Conservation (phyloP, 2,329 filamentous ascomycete species). For the Phialophora tarda region DNA sequence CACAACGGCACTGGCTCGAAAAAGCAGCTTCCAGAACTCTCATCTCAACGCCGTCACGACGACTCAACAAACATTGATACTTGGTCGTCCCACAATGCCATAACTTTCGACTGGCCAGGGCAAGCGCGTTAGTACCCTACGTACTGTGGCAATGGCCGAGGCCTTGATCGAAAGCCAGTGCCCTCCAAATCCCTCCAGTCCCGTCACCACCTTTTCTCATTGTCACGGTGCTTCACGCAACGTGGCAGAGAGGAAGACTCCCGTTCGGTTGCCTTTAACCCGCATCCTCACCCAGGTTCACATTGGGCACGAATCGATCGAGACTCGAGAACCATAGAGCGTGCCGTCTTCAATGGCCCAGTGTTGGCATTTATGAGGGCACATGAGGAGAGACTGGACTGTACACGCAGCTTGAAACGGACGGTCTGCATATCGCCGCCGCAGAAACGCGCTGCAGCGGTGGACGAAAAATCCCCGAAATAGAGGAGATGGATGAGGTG, state of each 20-base stretch:
- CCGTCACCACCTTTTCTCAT: conserved; percentile 24
- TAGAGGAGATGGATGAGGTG: neutral
- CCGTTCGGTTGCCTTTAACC: neutral
- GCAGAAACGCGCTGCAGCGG: neutral
- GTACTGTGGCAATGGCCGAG: neutral
- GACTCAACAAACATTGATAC: neutral
- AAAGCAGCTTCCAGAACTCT: neutral
- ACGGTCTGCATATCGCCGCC: neutral
- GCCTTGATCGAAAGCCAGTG: neutral
- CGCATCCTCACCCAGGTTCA: neutral
- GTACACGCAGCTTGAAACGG: neutral
- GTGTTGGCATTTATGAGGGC: neutral
- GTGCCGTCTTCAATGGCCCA: too few species aligned
- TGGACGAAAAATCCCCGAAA: neutral
- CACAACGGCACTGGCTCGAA: neutral
- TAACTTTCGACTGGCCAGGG: neutral
- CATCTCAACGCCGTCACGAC: neutral
- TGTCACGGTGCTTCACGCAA: conserved; percentile 24
- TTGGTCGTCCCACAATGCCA: too few species aligned
- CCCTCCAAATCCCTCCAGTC: neutral
- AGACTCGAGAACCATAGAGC: neutral
- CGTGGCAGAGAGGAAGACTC: conserved; percentile 23
- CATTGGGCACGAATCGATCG: neutral
- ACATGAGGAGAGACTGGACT: neutral
- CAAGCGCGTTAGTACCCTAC: neutral